These are phyloP conservation scores for Aureobasidium pullulans DNA, from an alignment of 2,329 filamentous ascomycete genomes.

Conservation along the genomic window DNA sequence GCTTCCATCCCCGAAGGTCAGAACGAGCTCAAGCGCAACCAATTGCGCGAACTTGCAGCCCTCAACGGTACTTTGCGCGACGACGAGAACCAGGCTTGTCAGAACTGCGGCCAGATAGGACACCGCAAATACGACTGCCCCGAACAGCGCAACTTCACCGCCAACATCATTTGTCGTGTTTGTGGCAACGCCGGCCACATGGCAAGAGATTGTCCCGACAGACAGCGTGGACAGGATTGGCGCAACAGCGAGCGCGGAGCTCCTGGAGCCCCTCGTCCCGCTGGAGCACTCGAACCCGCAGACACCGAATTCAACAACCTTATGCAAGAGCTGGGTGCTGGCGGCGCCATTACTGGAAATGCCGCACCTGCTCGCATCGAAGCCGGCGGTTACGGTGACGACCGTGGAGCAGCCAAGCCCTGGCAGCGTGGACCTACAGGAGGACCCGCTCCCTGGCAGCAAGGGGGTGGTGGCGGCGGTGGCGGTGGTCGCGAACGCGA, in stretches of 20 bases:
- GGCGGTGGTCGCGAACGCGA: constrained; percentile 18
- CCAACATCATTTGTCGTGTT: constrained; percentile 96
- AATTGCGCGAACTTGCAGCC: constrained; percentile 92
- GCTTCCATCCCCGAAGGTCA: constrained; percentile 97
- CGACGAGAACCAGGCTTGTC: constrained; percentile 97
- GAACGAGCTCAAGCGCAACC: constrained; percentile 97
- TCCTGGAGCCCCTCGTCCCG: constrained; percentile 36
- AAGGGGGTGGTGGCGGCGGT: constrained; percentile 16
- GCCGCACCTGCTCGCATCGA: constrained; percentile 74
- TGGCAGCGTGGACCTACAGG: constrained; percentile 85
- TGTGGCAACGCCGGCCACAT: constrained; percentile 98
- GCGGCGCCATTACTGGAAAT: constrained; percentile 49
- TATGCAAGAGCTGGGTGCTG: constrained; percentile 91
- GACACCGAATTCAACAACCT: constrained; percentile 97
- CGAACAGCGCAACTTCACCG: constrained; percentile 96
- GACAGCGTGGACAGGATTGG: constrained; percentile 85
- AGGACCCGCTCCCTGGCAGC: constrained; percentile 35
- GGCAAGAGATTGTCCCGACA: constrained; percentile 94
- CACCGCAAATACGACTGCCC: constrained; percentile 99
- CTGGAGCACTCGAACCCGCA: constrained; percentile 57
- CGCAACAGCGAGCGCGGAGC: constrained; percentile 60
- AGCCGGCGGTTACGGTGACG: constrained; percentile 49
- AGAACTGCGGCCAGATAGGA: constrained; percentile 97
- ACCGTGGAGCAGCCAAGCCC: constrained; percentile 59
- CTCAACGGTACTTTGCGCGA: constrained; percentile 98